These are phyloP conservation scores for Allium cepa DNA, from an alignment of 106 monocot genomes.

Conservation along the genomic window DNA sequence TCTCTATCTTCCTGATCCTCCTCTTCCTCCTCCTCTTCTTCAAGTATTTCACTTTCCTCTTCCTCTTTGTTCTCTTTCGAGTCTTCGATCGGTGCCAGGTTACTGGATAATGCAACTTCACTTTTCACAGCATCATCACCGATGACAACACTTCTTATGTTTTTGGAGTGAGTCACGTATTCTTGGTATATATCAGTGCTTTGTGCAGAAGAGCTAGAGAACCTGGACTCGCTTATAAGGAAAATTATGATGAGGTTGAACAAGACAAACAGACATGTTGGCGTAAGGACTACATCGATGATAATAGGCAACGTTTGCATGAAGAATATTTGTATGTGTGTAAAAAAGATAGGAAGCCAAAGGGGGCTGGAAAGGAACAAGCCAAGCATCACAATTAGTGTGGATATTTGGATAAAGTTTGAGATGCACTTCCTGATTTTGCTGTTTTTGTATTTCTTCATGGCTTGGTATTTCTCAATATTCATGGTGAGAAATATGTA, in stretches of 20 bases:
- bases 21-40: constrained; percentile 10
- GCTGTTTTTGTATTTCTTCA: constrained; percentile 28
- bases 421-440: constrained; percentile 21
- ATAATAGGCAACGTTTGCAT: constrained; percentile 15
- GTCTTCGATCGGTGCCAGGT: neutral
- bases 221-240: constrained; percentile 35
- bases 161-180: constrained; percentile 12
- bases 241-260: constrained; percentile 42
- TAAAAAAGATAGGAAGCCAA: constrained; percentile 27
- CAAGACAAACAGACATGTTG: constrained; percentile 33
- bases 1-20: constrained; percentile 32
- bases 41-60: neutral
- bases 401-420: constrained; percentile 11
- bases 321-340: constrained; percentile 19
- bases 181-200: constrained; percentile 29
- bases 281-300: constrained; percentile 12
- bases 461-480: constrained; percentile 39
- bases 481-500: constrained; percentile 4
- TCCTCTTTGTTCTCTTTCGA: neutral
- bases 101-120: neutral
- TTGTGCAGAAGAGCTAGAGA: constrained; percentile 9
- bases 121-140: neutral
- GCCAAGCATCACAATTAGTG: constrained; percentile 15
- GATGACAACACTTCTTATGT: neutral
- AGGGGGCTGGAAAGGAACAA: constrained; percentile 35